These are phyloP conservation scores for Eucalyptus curtisii DNA, from an alignment of 345 rosid species.

Conservation along the genomic window DNA sequence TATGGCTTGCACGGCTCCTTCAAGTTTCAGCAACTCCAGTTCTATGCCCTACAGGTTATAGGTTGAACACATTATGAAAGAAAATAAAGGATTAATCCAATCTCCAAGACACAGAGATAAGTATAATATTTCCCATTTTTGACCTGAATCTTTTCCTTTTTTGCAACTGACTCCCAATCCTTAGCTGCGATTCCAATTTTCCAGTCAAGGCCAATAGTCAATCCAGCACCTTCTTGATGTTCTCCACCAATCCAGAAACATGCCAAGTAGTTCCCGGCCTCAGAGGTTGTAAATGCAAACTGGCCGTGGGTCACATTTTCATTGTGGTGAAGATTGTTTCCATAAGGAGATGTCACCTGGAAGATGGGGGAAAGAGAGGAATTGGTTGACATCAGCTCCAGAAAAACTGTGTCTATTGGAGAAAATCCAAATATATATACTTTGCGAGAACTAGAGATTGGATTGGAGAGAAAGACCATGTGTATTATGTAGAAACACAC, in stretches of 20 bases:
- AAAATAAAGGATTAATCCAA: background rate
- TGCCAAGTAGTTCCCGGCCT: conserved; percentile 58
- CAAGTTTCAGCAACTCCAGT: conserved; percentile 71
- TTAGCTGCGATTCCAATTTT: conserved; percentile 79
- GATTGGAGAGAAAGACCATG: background rate
- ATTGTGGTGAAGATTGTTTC: conserved; percentile 54
- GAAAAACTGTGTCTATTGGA: background rate
- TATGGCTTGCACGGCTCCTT: conserved; percentile 48
- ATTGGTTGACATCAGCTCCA: background rate
- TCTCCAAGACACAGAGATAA: background rate
- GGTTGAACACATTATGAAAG: background rate
- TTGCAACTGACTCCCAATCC: conserved; percentile 96
- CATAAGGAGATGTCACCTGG: conserved; percentile 78
- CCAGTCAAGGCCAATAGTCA: conserved; percentile 78
- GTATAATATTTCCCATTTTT: background rate
- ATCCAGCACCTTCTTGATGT: conserved; percentile 12
- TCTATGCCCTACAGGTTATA: conserved; percentile 61
- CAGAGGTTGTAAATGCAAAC: conserved; percentile 67
- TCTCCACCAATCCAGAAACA: conserved; percentile 57
- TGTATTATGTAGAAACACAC: background rate
- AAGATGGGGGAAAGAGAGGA: background rate
- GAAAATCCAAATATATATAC: background rate
- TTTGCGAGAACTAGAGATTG: background rate
- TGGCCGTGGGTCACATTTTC: conserved; percentile 53
- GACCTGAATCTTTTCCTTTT: conserved; percentile 80